Evolutionary conservation across 2,329 filamentous ascomycete species (phyloP).

Genomic region (Penicillium corylophilum): DNA sequence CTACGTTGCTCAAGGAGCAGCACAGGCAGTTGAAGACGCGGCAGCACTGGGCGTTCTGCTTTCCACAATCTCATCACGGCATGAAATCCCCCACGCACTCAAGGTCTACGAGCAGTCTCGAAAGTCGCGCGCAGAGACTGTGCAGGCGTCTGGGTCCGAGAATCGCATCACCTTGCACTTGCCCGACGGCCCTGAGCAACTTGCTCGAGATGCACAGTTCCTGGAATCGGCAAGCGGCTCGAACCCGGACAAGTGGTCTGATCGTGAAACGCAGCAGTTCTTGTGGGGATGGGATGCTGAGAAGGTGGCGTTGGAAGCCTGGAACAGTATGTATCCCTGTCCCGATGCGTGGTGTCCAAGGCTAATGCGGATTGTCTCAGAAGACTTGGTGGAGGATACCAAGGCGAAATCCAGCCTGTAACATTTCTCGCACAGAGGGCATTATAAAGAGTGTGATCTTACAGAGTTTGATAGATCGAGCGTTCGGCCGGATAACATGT

Average conservation of each 20-base stretch:
- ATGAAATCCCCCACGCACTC: constrained; percentile 38
- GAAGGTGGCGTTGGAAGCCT: constrained; percentile 30
- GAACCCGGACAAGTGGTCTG: constrained; percentile 64
- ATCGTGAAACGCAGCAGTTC: constrained; percentile 60
- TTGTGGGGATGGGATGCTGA: constrained; percentile 42
- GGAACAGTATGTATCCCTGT: constrained; percentile 25
- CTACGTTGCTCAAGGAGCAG: constrained; percentile 47
- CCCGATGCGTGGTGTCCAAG: not conserved
- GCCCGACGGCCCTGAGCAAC: constrained; percentile 41
- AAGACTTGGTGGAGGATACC: constrained; percentile 5
- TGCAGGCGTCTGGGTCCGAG: constrained; percentile 38
- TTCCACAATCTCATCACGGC: constrained; percentile 30
- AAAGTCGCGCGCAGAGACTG: constrained; percentile 40
- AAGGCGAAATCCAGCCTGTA: constrained; percentile 20
- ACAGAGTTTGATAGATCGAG: not conserved
- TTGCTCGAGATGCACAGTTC: constrained; percentile 42
- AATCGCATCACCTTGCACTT: constrained; percentile 40
- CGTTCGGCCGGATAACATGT: not conserved
- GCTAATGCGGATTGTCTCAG: constrained; percentile 3
- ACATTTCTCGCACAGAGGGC: not conserved
- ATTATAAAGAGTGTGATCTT: not conserved
- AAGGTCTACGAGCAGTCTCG: constrained; percentile 38
- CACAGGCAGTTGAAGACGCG: constrained; percentile 48
- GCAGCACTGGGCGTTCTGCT: constrained; percentile 37
- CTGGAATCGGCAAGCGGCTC: constrained; percentile 24